These are phyloP conservation scores for Claviceps digitariae DNA, from an alignment of 2,329 filamentous ascomycete species.

Conservation along the genomic window DNA sequence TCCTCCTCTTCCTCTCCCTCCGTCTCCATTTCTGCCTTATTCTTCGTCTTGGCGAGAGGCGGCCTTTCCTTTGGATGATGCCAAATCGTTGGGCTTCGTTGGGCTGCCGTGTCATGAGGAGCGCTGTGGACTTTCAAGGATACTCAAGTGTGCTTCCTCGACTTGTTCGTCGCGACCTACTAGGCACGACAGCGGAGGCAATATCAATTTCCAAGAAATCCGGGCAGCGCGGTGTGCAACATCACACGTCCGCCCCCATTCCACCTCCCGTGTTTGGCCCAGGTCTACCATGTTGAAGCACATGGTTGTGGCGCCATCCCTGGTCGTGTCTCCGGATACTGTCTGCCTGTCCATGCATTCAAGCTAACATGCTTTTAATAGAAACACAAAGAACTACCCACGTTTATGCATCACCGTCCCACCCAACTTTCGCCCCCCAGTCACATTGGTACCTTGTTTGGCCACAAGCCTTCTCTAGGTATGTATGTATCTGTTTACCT, in stretches of 20 bases:
- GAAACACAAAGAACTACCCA: background rate
- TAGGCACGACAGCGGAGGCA: background rate
- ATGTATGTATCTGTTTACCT: background rate
- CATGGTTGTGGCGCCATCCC: constrained; percentile 2
- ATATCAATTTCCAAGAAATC: background rate
- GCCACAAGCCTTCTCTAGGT: background rate
- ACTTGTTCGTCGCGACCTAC: no score
- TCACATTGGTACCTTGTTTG: background rate
- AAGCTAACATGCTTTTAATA: constrained; percentile 2
- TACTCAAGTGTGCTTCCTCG: no score
- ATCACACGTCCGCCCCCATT: background rate
- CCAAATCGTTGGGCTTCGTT: no score
- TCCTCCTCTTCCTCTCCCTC: background rate
- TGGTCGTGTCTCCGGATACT: background rate
- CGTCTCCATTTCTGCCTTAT: background rate
- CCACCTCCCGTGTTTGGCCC: background rate
- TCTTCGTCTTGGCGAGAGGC: background rate
- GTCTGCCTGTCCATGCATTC: background rate
- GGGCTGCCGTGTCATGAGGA: no score
- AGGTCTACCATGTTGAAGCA: background rate
- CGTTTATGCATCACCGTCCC: background rate
- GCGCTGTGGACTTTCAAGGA: no score
- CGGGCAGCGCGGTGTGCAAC: background rate
- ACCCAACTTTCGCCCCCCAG: background rate
- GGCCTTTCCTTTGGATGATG: no score